Percentiles rank a stretch among this genome's conserved stretches.
These are phyloP conservation scores for Acanthamoeba healyi DNA, from an alignment of 208 protist species.

Conservation along the genomic window DNA sequence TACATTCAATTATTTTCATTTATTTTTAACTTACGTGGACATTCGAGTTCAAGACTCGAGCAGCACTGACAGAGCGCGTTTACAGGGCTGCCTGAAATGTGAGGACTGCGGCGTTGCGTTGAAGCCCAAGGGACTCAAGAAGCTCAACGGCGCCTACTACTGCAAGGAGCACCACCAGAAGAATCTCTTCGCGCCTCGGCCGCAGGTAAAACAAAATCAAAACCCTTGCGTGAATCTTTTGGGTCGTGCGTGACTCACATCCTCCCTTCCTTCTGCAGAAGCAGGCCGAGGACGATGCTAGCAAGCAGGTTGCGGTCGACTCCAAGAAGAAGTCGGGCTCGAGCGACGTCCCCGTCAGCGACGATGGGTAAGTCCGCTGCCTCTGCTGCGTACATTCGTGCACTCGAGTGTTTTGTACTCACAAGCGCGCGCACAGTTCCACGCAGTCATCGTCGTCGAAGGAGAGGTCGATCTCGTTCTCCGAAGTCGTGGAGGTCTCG, in stretches of 20 bases:
- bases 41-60: no score
- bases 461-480: not conserved
- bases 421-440: not conserved
- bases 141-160: conserved; percentile 16
- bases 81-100: conserved; percentile 1
- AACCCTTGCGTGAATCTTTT: not conserved
- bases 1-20: no score
- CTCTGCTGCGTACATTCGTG: not conserved
- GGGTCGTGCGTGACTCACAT: no score
- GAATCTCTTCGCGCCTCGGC: not conserved
- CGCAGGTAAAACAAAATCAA: not conserved
- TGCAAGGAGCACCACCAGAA: conserved; percentile 19
- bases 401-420: no score
- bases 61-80: not conserved
- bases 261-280: not conserved
- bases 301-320: not conserved
- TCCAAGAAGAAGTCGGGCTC: not conserved
- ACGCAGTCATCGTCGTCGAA: not conserved
- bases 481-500: conserved; percentile 10
- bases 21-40: no score
- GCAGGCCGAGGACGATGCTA: not conserved
- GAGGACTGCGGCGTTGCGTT: not conserved
- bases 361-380: not conserved
- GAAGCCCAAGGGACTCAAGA: not conserved
- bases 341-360: not conserved